Percentiles rank a stretch among this genome's conserved stretches.
Conservation (phyloP, 2,329 filamentous ascomycete genomes). For the Pseudogymnoascus sp. region DNA sequence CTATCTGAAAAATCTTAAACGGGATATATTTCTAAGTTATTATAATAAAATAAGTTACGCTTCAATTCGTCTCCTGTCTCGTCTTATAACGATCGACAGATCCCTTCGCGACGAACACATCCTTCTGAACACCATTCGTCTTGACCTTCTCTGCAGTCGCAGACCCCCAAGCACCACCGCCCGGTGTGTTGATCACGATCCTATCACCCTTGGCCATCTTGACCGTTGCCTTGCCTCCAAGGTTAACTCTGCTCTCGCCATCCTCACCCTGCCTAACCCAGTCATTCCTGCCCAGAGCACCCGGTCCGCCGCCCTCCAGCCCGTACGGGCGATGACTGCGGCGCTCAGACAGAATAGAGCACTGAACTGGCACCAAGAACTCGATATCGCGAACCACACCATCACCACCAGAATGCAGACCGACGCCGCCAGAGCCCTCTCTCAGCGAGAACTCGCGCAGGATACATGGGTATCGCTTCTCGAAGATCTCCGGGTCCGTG, state of each 20-base stretch:
- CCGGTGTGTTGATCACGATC: constrained; percentile 19
- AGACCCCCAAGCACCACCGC: constrained; percentile 21
- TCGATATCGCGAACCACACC: constrained; percentile 72
- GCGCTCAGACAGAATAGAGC: constrained; percentile 67
- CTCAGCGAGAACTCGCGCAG: constrained; percentile 61
- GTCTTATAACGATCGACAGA: constrained; percentile 3
- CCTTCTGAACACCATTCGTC: background rate
- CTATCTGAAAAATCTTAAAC: background rate
- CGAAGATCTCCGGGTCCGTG: constrained; percentile 71
- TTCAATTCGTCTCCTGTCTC: background rate
- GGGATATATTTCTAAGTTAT: background rate
- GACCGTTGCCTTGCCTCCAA: constrained; percentile 19
- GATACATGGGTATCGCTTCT: constrained; percentile 65
- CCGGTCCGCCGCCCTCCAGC: constrained; percentile 71
- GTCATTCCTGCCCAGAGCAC: constrained; percentile 67
- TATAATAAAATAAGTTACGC: background rate
- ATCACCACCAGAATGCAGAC: constrained; percentile 60
- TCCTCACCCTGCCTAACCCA: constrained; percentile 58
- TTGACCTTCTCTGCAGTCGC: background rate
- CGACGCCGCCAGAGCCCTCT: constrained; percentile 51
- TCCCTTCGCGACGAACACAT: background rate
- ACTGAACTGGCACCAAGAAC: constrained; percentile 65
- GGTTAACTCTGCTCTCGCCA: constrained; percentile 15
- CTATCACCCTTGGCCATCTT: constrained; percentile 18
- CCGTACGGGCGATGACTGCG: constrained; percentile 72